A percentile compares a stretch with the other conserved stretches of the same genome.
phyloP scores from a whole-genome alignment of 139 green algal species.

The Picochlorum sp. region DNA sequence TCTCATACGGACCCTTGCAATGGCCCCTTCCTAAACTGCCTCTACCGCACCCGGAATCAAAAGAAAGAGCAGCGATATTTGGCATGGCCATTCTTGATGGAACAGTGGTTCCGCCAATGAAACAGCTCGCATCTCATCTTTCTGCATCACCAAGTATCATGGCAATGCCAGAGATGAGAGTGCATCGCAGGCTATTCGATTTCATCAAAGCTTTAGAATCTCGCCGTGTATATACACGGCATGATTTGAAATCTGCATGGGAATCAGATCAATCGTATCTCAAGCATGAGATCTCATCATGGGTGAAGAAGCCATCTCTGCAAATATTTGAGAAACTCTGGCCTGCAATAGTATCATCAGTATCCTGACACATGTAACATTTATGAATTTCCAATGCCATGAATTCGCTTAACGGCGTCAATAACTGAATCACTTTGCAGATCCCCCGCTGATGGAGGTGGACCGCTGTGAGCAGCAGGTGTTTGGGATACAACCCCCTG shows the following conservation, averaged over 20 bases:
- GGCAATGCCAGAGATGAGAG: conserved; percentile 39
- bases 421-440: too few relatives aligned
- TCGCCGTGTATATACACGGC: conserved; percentile 28
- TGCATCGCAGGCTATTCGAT: conserved; percentile 44
- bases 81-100: conserved; percentile 76
- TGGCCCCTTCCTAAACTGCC: conserved; percentile 70
- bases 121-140: conserved; percentile 27
- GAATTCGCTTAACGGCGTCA: too few relatives aligned
- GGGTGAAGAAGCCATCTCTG: conserved; percentile 37
- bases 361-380: too few relatives aligned
- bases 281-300: conserved; percentile 44
- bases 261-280: conserved; percentile 28
- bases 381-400: too few relatives aligned
- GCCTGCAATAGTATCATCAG: conserved; percentile 15
- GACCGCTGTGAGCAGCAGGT: too few relatives aligned
- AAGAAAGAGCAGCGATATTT: conserved; percentile 52
- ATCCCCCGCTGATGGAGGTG: too few relatives aligned
- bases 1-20: conserved; percentile 58
- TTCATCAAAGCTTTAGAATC: conserved; percentile 42
- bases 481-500: not conserved
- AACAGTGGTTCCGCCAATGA: conserved; percentile 39
- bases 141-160: conserved; percentile 36
- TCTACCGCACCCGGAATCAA: conserved; percentile 31
- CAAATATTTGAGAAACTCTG: conserved; percentile 39
- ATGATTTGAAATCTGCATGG: conserved; percentile 38